Evolutionary conservation across 768 basidiomycete species (phyloP), one percentile per base, ranked within the genome.

Genomic region (Lactarius quietus): DNA sequence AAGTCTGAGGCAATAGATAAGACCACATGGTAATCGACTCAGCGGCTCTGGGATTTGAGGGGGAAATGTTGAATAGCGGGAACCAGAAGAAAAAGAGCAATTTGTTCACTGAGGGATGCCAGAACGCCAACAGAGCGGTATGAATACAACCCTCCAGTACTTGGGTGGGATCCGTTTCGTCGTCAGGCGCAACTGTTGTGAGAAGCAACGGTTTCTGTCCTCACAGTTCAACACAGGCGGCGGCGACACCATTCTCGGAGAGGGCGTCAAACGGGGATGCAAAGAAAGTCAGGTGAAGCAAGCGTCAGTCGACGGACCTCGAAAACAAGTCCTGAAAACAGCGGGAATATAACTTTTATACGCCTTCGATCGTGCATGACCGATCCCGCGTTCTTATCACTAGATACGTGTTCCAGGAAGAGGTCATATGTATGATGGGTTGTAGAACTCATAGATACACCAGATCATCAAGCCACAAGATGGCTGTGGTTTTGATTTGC

Each of bases 171-270:
- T 23, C 26, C 5, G 12, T 51, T 2, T 38, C 38, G 38, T n/a
- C 8, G 33, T 33, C 8, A 33, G 33, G 33, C 33, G 33, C 33
- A 33, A 33, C 33, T 33, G 8, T 36, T 36, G 14, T 31, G 39
- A 9, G 45, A 45, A 55, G 59, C 31, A 26, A 39, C 23, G n/a
- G n/a, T 14, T 28, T 45, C 58, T 20, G 31, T 20, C 8, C 26
- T 6, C 33, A 33, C 4, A 33, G 33, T 33, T 9, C 18, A 43
- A 43, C 14, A 12, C 33, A 33, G 4, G 33, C 33, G 33, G 33
- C 45, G 64, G 23, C 45, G n/a, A n/a, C n/a, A n/a, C n/a, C n/a
- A 57, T 52, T n/a, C n/a, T n/a, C n/a, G 54, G 54, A 56, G 43
- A 60, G 18, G 43, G 43, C 28, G 43, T 31, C 23, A 35, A 51